phyloP scores from a whole-genome alignment of 495 filamentous ascomycete genomes.

The Aeminium ludgeri region DNA sequence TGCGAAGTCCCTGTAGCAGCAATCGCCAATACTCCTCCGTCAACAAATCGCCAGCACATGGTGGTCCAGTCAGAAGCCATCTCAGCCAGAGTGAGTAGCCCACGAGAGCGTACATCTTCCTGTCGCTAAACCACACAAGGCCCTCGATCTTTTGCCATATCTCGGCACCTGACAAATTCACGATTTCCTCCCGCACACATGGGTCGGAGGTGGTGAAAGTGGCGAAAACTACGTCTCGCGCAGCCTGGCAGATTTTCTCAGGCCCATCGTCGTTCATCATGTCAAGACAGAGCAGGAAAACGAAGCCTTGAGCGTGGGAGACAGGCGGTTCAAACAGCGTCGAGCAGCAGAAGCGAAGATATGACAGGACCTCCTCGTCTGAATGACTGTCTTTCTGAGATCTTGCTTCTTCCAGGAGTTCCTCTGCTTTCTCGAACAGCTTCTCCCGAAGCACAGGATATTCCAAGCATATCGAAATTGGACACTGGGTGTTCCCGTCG shows the following conservation, averaged over 20 bases:
- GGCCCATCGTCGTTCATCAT: not conserved
- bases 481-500: not conserved
- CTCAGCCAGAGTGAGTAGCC: conserved; percentile 9
- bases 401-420: not conserved
- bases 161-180: not conserved
- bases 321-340: not conserved
- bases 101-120: not conserved
- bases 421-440: not conserved
- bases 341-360: not conserved
- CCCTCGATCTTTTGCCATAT: not conserved
- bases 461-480: not conserved
- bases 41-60: not conserved
- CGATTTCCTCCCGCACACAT: too few relatives aligned
- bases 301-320: not conserved
- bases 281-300: not conserved
- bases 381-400: not conserved
- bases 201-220: not conserved
- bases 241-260: not conserved
- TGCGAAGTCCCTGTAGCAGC: conserved; percentile 25
- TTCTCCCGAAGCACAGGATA: not conserved
- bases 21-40: conserved; percentile 24
- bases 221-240: not conserved
- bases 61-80: not conserved
- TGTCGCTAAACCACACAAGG: not conserved
- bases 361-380: not conserved